These are phyloP conservation scores for Oryza nivara DNA, from an alignment of 176 grass and related monocot species.

Conservation along the genomic window DNA sequence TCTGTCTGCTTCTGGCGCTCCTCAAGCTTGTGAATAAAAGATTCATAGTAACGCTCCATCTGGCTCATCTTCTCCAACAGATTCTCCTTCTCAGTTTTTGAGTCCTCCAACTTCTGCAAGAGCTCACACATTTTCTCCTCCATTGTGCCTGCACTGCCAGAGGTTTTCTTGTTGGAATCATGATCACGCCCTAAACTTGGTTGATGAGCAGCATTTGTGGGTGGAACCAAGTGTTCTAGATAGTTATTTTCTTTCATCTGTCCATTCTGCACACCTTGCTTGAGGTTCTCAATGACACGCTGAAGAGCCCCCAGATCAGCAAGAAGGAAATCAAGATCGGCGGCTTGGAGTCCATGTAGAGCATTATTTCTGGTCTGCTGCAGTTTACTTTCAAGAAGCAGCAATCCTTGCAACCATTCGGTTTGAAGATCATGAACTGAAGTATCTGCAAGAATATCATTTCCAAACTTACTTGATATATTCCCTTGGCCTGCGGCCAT, in stretches of 20 bases:
- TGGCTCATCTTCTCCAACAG: slow-evolving; percentile 89
- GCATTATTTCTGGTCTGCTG: slow-evolving; percentile 90
- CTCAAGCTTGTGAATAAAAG: slow-evolving; percentile 84
- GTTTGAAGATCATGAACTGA: slow-evolving; percentile 50
- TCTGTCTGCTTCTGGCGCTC: slow-evolving; percentile 78
- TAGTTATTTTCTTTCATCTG: slow-evolving; percentile 44
- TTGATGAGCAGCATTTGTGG: slow-evolving; percentile 28
- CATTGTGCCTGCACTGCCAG: slow-evolving; percentile 55
- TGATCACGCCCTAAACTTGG: slow-evolving; percentile 39
- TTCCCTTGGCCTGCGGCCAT: slow-evolving; percentile 2
- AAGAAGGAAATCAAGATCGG: slow-evolving; percentile 84
- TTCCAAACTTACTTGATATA: slow-evolving; percentile 42
- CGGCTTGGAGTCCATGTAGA: slow-evolving; percentile 67
- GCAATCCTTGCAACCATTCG: slow-evolving; percentile 72
- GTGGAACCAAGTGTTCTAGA: slow-evolving; percentile 48
- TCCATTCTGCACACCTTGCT: slow-evolving; percentile 55
- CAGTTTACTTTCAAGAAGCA: slow-evolving; percentile 82
- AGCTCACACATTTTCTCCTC: slow-evolving; percentile 94
- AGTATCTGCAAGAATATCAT: slow-evolving; percentile 41
- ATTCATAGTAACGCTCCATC: slow-evolving; percentile 92
- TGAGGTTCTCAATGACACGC: slow-evolving; percentile 72
- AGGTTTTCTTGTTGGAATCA: slow-evolving; percentile 48
- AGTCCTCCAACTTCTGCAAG: slow-evolving; percentile 88
- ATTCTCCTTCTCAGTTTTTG: slow-evolving; percentile 93
- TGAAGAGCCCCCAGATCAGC: slow-evolving; percentile 77